Evolutionary conservation across 371 early-diverging fungal genomes (phyloP), one percentile per base, ranked within the genome.

Genomic region (Syncephalastrum sp.): DNA sequence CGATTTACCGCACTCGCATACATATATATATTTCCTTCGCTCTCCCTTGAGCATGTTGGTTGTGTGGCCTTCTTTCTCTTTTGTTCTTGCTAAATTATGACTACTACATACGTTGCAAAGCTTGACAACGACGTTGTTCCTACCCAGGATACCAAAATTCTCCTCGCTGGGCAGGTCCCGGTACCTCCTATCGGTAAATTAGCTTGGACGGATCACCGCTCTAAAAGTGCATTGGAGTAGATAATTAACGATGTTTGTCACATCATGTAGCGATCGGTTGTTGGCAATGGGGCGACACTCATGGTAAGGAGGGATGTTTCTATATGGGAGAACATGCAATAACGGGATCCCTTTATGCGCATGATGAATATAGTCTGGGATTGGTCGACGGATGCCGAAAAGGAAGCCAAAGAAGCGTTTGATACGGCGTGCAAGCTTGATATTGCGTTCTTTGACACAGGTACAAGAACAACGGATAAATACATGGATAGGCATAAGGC

Each of bases 261-360:
- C 25, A 49, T 52, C 23, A 42, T 51, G 24, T 43, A 70, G 81
- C 81, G 24, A 71, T 82, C 43, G 82, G 82, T 45, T 68, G 72
- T 16, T 82, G 82, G 82, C 72, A 80, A 50, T 82, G 78, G 78
- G 82, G 82, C 15, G 82, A 75, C 59, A 69, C 62, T 4, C 23
- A 19, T 12, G 45, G 71, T 77, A 72, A 65, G 69, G 69, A 54
- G 7, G 0, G 15, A 42, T 52, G 21, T 27, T 45, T n/a, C 4
- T 29, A 2, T 29, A 7, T 3, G 29, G 29, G 7, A 29, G 29
- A 29, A 4, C 7, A 7, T 7, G 29, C 6, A 29, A 1, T 29
- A 29, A 7, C 29, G 21, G 7, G 4, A 29, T 29, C 7, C 29
- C 0, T 33, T 48, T 16, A 5, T 41, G 21, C 21, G 21, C 50